A percentile compares a stretch with the other conserved stretches of the same genome.
Conservation (phyloP, 164 flowering plant genomes). For the Taxillus chinensis region DNA sequence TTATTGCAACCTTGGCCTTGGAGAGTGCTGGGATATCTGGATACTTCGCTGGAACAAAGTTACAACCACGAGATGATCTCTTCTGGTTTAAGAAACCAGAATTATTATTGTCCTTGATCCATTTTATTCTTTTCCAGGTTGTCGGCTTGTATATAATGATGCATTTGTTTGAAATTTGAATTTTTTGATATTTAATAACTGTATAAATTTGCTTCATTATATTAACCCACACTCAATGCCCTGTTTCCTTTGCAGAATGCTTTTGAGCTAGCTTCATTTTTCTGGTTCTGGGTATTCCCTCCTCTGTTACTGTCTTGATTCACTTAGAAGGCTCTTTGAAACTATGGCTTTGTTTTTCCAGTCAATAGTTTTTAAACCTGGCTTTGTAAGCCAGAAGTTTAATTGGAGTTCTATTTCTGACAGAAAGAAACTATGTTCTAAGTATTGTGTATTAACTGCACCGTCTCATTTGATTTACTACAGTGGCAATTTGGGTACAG, state of each 20-base stretch:
- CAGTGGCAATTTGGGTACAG: constrained; percentile 98
- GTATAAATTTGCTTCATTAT: constrained; percentile 3
- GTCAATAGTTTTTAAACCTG: too few relatives aligned
- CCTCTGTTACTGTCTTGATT: constrained; percentile 11
- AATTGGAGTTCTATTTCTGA: neutral
- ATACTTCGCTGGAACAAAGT: constrained; percentile 29
- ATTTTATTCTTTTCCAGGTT: constrained; percentile 95
- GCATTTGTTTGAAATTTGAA: neutral
- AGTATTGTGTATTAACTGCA: neutral
- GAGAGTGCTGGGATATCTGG: constrained; percentile 73
- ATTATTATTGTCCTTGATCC: constrained; percentile 66
- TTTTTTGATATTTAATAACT: neutral
- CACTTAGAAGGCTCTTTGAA: neutral
- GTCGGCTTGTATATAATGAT: constrained; percentile 4
- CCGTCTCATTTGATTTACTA: constrained; percentile 1
- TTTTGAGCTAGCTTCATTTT: constrained; percentile 93
- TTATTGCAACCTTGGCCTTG: constrained; percentile 84
- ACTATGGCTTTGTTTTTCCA: neutral
- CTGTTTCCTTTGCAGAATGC: constrained; percentile 63
- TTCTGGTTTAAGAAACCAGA: constrained; percentile 99
- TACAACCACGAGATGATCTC: constrained; percentile 87
- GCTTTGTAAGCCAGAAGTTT: too few relatives aligned
- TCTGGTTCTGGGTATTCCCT: constrained; percentile 94
- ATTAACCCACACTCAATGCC: constrained; percentile 7
- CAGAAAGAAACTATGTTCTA: neutral